Evolutionary conservation across 2,329 filamentous ascomycete species (phyloP).

Genomic region (Ophiostoma tasmaniense): DNA sequence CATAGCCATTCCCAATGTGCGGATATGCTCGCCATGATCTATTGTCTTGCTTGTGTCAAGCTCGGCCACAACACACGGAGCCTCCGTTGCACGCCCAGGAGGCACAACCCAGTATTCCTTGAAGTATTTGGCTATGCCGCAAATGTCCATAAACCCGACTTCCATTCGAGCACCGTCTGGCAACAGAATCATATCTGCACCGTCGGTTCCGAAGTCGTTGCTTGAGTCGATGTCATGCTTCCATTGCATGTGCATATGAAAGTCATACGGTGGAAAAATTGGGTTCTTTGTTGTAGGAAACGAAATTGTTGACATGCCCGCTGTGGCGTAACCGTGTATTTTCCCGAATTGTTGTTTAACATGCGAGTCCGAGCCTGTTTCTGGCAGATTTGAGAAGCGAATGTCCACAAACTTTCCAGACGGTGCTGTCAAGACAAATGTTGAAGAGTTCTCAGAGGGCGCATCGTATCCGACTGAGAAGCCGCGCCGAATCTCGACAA

Average conservation of each 20-base stretch:
- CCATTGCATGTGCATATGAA: neutral
- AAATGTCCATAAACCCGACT: neutral
- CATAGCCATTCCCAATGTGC: neutral
- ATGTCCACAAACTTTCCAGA: neutral
- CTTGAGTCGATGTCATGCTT: neutral
- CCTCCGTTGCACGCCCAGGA: neutral
- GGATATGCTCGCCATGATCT: neutral
- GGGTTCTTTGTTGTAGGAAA: neutral
- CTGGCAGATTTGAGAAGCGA: neutral
- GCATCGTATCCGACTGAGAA: neutral
- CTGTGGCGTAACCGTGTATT: neutral
- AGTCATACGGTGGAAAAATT: neutral
- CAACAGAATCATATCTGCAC: neutral
- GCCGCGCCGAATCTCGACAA: neutral
- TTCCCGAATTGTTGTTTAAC: neutral
- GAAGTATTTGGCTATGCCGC: neutral
- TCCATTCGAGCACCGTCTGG: neutral
- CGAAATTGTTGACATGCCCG: neutral
- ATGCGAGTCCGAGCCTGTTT: neutral
- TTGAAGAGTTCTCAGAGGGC: neutral
- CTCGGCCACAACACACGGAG: neutral
- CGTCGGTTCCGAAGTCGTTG: neutral
- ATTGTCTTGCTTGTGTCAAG: neutral
- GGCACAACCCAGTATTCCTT: conserved; percentile 2
- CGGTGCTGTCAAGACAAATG: neutral